phyloP scores from a whole-genome alignment of 495 filamentous ascomycete species.

The Achaetomiella virescens region DNA sequence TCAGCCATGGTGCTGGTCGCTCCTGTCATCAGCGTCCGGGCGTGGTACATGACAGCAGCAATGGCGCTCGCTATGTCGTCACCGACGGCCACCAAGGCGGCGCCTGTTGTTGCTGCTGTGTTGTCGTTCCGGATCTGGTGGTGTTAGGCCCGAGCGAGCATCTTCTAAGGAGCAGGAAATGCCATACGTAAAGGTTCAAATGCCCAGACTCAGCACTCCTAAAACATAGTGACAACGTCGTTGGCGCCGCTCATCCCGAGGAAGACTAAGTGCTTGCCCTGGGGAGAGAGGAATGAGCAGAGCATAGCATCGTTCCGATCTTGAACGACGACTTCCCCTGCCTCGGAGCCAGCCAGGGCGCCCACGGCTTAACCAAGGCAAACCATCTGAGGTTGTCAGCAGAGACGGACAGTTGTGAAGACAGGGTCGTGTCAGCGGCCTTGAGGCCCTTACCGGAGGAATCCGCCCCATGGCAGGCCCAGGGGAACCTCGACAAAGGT shows the following conservation, averaged over 20 bases:
- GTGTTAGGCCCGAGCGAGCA: neutral
- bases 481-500: constrained; percentile 51
- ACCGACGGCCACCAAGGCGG: constrained; percentile 66
- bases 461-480: constrained; percentile 53
- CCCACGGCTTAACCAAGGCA: constrained; percentile 69
- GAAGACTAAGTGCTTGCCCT: constrained; percentile 75
- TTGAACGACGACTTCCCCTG: constrained; percentile 65
- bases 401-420: neutral
- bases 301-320: constrained; percentile 74
- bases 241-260: constrained; percentile 73
- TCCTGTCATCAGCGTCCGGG: constrained; percentile 57
- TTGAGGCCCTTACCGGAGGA: constrained; percentile 34
- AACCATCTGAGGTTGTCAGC: constrained; percentile 55
- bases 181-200: constrained; percentile 57
- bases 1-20: constrained; percentile 20
- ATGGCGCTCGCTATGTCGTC: constrained; percentile 69
- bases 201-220: constrained; percentile 59
- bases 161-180: neutral
- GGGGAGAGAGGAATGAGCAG: constrained; percentile 67
- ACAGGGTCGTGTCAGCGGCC: no score
- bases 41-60: constrained; percentile 78
- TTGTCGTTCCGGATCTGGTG: constrained; percentile 58
- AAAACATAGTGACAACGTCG: constrained; percentile 65
- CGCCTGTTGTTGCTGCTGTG: constrained; percentile 43
- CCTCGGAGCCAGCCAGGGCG: constrained; percentile 79